A percentile compares a stretch with the other conserved stretches of the same genome.
Conservation (phyloP, 257 asterid genomes). For the Nicotiana benthamiana region DNA sequence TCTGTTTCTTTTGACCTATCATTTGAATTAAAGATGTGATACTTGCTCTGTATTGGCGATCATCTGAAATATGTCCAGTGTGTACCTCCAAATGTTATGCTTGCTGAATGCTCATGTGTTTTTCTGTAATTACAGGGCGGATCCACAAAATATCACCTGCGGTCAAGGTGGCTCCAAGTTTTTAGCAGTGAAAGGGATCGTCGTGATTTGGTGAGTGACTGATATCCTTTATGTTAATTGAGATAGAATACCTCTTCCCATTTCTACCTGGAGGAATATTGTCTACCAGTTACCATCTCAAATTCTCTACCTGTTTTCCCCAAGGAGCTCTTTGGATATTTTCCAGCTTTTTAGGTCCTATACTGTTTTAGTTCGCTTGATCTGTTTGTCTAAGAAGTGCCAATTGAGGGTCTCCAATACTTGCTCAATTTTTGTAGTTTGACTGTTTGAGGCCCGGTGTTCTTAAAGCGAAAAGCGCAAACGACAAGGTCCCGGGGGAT, state of each 20-base stretch:
- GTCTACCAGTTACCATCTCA: neutral
- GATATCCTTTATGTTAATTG: neutral
- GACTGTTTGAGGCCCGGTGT: neutral
- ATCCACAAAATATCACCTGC: constrained; percentile 86
- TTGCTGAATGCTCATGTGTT: neutral
- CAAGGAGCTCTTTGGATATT: neutral
- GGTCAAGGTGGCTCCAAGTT: constrained; percentile 88
- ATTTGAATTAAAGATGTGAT: neutral
- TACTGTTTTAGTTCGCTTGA: neutral
- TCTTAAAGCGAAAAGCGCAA: too few relatives aligned
- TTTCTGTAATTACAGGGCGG: constrained; percentile 62
- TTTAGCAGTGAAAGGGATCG: constrained; percentile 96
- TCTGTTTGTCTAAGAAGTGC: neutral
- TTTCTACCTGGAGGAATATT: neutral
- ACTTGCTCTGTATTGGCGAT: neutral
- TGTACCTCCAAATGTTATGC: neutral
- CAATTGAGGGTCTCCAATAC: neutral
- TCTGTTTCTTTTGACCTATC: neutral
- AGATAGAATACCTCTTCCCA: neutral
- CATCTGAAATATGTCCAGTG: neutral
- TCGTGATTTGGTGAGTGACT: constrained; percentile 91
- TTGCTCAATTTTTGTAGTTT: neutral
- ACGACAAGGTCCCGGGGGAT: too few relatives aligned
- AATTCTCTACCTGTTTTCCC: neutral
- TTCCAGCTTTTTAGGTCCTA: neutral